phyloP scores from a whole-genome alignment of 192 early-diverging fungal genomes.

The Coemansia sp. region DNA sequence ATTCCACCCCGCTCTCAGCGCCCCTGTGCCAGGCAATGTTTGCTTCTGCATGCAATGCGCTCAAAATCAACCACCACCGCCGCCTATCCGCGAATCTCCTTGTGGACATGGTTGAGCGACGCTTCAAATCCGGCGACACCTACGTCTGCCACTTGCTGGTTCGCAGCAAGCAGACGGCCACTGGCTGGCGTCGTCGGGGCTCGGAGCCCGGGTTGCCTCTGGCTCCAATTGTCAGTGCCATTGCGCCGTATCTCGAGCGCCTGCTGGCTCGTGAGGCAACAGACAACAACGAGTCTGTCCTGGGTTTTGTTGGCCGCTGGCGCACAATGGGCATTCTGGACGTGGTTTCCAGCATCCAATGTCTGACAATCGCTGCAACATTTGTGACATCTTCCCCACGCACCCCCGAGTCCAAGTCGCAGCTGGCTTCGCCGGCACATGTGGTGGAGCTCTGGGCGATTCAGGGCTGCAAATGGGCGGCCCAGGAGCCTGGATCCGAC shows the following conservation, averaged over 20 bases:
- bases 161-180: neutral
- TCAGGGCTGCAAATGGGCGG: no score
- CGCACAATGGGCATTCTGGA: neutral
- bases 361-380: neutral
- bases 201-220: neutral
- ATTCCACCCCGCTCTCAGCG: slow-evolving; percentile 3
- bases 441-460: no score
- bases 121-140: slow-evolving; percentile 1
- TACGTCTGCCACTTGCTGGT: slow-evolving; percentile 3
- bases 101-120: neutral
- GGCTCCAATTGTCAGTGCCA: neutral
- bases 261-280: slow-evolving; percentile 2
- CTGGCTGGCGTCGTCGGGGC: slow-evolving; percentile 12
- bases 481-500: neutral
- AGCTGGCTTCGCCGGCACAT: neutral
- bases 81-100: neutral
- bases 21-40: slow-evolving; percentile 13
- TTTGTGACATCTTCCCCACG: neutral
- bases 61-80: no score
- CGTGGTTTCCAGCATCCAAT: slow-evolving; percentile 3
- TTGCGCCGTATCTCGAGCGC: slow-evolving; percentile 19
- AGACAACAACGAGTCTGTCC: no score
- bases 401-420: neutral
- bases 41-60: no score
- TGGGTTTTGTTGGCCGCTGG: slow-evolving; percentile 4